phyloP scores from a whole-genome alignment of 2,329 filamentous ascomycete genomes.

The Fulvia fulva region DNA sequence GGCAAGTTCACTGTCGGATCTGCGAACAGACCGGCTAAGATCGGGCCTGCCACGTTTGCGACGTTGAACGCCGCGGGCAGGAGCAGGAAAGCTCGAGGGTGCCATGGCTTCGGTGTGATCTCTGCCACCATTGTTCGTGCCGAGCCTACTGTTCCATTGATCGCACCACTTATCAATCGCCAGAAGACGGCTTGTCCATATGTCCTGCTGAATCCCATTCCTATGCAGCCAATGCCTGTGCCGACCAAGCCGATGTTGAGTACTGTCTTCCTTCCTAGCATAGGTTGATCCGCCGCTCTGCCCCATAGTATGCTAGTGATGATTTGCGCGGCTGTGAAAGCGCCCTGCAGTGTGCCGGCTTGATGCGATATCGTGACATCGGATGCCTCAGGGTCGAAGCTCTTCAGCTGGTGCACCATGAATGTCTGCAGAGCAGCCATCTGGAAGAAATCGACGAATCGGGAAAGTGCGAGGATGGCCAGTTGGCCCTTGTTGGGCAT shows the following conservation, averaged over 20 bases:
- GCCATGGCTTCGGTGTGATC: constrained; percentile 38
- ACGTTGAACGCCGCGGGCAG: constrained; percentile 41
- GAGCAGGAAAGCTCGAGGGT: constrained; percentile 39
- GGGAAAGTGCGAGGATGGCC: constrained; percentile 38
- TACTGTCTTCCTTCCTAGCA: constrained; percentile 43
- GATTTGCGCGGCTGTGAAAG: constrained; percentile 43
- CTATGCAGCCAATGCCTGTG: constrained; percentile 38
- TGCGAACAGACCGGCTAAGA: constrained; percentile 61
- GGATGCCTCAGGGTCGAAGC: constrained; percentile 41
- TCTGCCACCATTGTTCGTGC: constrained; percentile 43
- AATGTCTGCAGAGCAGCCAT: constrained; percentile 43
- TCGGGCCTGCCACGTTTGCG: constrained; percentile 39
- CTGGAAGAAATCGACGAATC: constrained; percentile 45
- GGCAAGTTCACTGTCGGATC: constrained; percentile 57
- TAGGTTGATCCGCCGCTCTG: constrained; percentile 39
- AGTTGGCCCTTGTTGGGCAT: constrained; percentile 41
- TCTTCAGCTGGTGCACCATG: constrained; percentile 43
- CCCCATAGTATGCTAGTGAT: constrained; percentile 42
- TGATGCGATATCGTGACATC: constrained; percentile 46
- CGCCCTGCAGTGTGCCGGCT: constrained; percentile 39
- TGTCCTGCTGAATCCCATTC: constrained; percentile 37
- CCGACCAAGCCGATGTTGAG: constrained; percentile 39
- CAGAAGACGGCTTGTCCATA: constrained; percentile 41
- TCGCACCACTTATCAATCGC: constrained; percentile 38
- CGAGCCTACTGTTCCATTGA: constrained; percentile 41